Percentiles rank a stretch among this genome's conserved stretches.
These are phyloP conservation scores for Teratosphaeriaceae sp. DNA, from an alignment of 2,329 filamentous ascomycete genomes.

Conservation along the genomic window DNA sequence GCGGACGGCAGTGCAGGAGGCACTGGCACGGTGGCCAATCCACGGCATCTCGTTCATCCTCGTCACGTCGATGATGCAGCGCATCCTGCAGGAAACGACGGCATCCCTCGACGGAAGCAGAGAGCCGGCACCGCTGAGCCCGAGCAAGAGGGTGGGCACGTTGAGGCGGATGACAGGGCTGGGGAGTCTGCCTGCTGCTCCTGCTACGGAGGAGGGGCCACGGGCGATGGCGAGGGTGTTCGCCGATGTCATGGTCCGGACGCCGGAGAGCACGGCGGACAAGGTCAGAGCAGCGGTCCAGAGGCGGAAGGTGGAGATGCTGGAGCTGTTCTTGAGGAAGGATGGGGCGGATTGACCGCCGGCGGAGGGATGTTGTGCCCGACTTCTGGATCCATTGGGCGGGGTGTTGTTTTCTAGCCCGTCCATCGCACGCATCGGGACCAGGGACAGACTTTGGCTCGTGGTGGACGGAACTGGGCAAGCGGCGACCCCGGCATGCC, in stretches of 20 bases:
- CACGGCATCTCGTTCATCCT: conserved; percentile 90
- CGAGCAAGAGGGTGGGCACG: conserved; percentile 24
- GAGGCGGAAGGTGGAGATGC: conserved; percentile 57
- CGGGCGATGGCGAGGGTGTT: conserved; percentile 62
- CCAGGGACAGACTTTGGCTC: too few species aligned
- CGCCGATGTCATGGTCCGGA: conserved; percentile 55
- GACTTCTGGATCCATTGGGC: too few species aligned
- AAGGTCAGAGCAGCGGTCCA: conserved; percentile 55
- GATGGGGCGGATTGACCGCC: background rate
- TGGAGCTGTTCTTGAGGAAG: conserved; percentile 58
- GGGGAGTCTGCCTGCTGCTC: conserved; percentile 38
- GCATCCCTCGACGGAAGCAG: conserved; percentile 8
- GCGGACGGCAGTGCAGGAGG: conserved; percentile 61
- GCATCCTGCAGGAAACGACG: conserved; percentile 50
- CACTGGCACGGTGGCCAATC: conserved; percentile 62
- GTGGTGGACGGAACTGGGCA: too few species aligned
- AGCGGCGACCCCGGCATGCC: too few species aligned
- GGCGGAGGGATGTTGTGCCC: too few species aligned
- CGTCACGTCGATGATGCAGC: conserved; percentile 67
- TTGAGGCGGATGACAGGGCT: conserved; percentile 30
- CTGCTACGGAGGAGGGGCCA: conserved; percentile 39
- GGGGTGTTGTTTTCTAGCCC: conserved; percentile 23
- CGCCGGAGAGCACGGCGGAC: conserved; percentile 37
- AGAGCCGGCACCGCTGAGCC: conserved; percentile 27
- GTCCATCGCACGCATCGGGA: too few species aligned